Conservation (phyloP, 140 eudicot species). For the Oenanthe javanica region DNA sequence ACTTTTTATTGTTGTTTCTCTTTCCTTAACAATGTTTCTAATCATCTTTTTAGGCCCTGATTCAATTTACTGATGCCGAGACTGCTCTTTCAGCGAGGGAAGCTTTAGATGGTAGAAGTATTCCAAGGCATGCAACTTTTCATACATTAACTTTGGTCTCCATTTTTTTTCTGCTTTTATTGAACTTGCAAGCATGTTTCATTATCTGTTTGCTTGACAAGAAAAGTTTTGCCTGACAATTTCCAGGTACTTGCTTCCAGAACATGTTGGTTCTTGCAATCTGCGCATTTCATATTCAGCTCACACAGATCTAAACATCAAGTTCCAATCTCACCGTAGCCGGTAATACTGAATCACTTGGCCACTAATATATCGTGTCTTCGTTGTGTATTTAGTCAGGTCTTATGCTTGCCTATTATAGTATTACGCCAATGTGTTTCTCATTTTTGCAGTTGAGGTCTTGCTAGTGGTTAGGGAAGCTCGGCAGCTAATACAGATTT, state of each 20-base stretch:
- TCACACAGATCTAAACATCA: constrained; percentile 58
- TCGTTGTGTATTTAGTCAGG: constrained; percentile 7
- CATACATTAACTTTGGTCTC: background rate
- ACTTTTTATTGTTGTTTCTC: background rate
- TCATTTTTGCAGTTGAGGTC: constrained; percentile 17
- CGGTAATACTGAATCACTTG: constrained; percentile 31
- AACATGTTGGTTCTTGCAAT: constrained; percentile 55
- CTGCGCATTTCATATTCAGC: constrained; percentile 67
- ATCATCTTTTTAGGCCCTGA: constrained; percentile 42
- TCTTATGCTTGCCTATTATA: background rate
- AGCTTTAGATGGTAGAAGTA: constrained; percentile 67
- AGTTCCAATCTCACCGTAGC: constrained; percentile 73
- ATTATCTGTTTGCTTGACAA: constrained; percentile 2
- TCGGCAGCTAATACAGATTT: constrained; percentile 50
- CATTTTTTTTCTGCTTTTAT: background rate
- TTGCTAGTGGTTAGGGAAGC: constrained; percentile 57
- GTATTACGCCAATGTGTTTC: constrained; percentile 8
- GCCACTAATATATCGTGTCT: constrained; percentile 3
- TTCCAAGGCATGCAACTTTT: constrained; percentile 43
- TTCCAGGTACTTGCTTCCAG: constrained; percentile 67
- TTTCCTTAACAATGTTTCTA: background rate
- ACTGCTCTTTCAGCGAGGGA: constrained; percentile 61
- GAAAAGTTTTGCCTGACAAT: background rate
- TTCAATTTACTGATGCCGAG: constrained; percentile 49
- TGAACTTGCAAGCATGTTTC: background rate